Conservation (phyloP, 2,329 filamentous ascomycete genomes). For the Pseudovirgaria hyperparasitica region DNA sequence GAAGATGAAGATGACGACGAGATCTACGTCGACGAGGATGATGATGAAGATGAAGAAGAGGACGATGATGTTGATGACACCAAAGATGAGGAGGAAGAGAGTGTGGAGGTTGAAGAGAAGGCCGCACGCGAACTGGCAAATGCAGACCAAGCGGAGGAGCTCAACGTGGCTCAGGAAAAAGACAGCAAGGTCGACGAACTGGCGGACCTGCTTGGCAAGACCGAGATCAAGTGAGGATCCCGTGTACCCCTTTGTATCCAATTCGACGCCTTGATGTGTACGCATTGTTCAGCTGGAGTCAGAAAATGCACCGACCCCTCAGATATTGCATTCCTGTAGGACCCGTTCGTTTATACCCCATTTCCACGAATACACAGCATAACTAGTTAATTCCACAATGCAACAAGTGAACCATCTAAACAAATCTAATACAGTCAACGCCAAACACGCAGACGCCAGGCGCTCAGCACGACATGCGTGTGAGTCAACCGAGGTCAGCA, state of each 20-base stretch:
- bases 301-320: not conserved
- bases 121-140: conserved; percentile 44
- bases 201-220: conserved; percentile 63
- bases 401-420: too few relatives aligned
- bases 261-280: not conserved
- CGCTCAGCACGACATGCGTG: too few relatives aligned
- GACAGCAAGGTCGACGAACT: conserved; percentile 72
- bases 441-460: too few relatives aligned
- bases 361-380: too few relatives aligned
- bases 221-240: conserved; percentile 31
- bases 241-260: too few relatives aligned
- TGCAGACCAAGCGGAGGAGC: conserved; percentile 60
- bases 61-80: conserved; percentile 58
- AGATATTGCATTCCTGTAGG: not conserved
- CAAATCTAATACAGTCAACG: too few relatives aligned
- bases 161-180: conserved; percentile 58
- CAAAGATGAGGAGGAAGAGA: conserved; percentile 56
- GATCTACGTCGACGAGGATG: conserved; percentile 60
- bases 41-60: conserved; percentile 67
- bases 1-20: conserved; percentile 48
- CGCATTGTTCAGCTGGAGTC: not conserved
- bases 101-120: conserved; percentile 30
- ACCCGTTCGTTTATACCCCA: too few relatives aligned
- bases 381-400: too few relatives aligned
- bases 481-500: too few relatives aligned